Percentiles rank a stretch among this genome's conserved stretches.
Conservation (phyloP, 1,284 basidiomycete genomes). For the Paramarasmius palmivorus region DNA sequence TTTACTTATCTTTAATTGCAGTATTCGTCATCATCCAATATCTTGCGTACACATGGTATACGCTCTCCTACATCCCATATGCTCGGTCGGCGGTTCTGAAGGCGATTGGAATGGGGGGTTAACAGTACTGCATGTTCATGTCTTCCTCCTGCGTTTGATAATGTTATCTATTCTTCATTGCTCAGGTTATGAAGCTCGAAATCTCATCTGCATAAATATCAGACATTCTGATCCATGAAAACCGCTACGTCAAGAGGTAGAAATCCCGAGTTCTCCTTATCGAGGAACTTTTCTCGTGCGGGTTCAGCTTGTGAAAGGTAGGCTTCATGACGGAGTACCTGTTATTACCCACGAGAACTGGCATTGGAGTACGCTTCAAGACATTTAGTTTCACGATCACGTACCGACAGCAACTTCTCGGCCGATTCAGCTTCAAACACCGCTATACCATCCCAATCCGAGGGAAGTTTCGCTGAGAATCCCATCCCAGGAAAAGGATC, state of each 20-base stretch:
- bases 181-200: too few relatives aligned
- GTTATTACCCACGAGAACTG: too few relatives aligned
- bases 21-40: slow-evolving; percentile 88
- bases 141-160: slow-evolving; percentile 6
- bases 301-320: too few relatives aligned
- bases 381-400: not conserved
- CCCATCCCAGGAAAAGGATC: too few relatives aligned
- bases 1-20: slow-evolving; percentile 29
- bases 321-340: too few relatives aligned
- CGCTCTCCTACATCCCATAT: slow-evolving; percentile 85
- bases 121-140: slow-evolving; percentile 1
- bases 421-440: not conserved
- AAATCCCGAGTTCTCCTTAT: too few relatives aligned
- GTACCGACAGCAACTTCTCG: not conserved
- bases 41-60: slow-evolving; percentile 85
- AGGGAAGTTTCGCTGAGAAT: not conserved
- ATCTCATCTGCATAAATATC: too few relatives aligned
- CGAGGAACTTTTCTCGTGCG: too few relatives aligned
- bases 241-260: too few relatives aligned
- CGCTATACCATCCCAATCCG: not conserved
- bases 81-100: slow-evolving; percentile 74
- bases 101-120: slow-evolving; percentile 58
- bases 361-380: too few relatives aligned
- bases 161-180: not conserved
- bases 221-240: too few relatives aligned